Evolutionary conservation across 2,329 filamentous ascomycete genomes (phyloP).

Genomic region (Calonectria naviculata): DNA sequence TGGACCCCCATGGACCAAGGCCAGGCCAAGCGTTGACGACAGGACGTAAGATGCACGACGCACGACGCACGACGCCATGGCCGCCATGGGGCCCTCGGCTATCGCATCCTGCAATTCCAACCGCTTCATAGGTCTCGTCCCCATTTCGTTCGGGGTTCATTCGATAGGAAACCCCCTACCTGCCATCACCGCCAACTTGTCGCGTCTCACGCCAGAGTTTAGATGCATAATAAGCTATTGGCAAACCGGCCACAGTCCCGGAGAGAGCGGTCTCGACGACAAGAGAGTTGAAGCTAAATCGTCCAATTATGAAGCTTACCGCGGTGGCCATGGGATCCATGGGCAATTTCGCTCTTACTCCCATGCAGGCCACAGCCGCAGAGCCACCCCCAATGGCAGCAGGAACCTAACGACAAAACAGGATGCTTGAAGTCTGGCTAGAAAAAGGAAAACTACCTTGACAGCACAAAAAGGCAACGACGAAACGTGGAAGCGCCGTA

Average conservation of each 20-base stretch:
- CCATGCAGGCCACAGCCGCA: constrained; percentile 34
- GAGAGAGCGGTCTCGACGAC: constrained; percentile 8
- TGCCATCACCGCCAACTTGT: constrained; percentile 1
- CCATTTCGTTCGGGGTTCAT: background rate
- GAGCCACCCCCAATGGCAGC: constrained; percentile 15
- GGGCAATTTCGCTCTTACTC: constrained; percentile 25
- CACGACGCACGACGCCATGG: constrained; percentile 12
- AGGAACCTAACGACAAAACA: constrained; percentile 1
- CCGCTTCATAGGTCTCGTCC: background rate
- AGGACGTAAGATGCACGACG: background rate
- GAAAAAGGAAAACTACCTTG: constrained; percentile 20
- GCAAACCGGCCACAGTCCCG: background rate
- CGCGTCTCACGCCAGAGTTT: background rate
- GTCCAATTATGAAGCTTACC: constrained; percentile 14
- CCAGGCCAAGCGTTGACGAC: background rate
- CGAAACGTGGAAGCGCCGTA: constrained; percentile 23
- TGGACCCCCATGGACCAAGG: constrained; percentile 4
- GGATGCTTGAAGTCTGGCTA: background rate
- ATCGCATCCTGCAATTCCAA: constrained; percentile 26
- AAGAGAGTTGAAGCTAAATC: background rate
- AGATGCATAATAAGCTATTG: background rate
- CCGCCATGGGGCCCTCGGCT: constrained; percentile 33
- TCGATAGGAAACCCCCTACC: background rate
- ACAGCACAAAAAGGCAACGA: constrained; percentile 7
- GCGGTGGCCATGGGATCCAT: constrained; percentile 27